Base-by-base conservation (phyloP, 805 yeast genomes). In the Debaryomyces prosopidis region DNA sequence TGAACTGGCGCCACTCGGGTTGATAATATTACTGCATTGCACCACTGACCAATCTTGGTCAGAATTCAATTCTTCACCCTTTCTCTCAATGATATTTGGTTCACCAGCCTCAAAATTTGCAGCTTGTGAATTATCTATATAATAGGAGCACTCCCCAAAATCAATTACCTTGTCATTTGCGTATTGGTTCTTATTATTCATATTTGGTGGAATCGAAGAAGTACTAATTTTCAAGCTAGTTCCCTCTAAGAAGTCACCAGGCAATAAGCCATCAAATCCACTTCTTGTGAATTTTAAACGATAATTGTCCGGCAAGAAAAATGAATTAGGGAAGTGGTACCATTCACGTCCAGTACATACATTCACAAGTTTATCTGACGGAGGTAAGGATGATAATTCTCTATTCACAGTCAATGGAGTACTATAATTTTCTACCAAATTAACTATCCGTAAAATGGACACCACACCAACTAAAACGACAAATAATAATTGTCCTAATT, bases 281-380 rank as follows among this genome's bases (percentile, higher is more conserved):
- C 89, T 83, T 45, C 75, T 69, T 8, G 87, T 80, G 62, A 89
- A 92, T 54, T 72, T 71, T 18, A 89, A 68, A 52, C 96, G 69
- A 55, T 75, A 75, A 46, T 80, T 70, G 4, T 79, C 76, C 3
- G 87, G 84, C 18, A 92, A 68, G 59, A 91, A 89, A 60, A 90
- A 87, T 0, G 97, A 90, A 1, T 87, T 82, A 8, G 98, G 97
- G 65, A 72, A 91, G 59, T 92, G 87, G 58, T 89, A 89, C 97
- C 97, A 91, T 67, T 92, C 97, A 47, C 96, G 77, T 2, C 97
- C 97, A n/a, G 87, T 75, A 65, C 98, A 92, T 0, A 92, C 85
- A 52, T 81, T 85, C 6, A 40, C 44, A 11, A 35, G 20, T 14
- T 14, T 15, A n/a, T 40, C 40, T 16, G 42, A 16, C 31, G 66